Percentiles rank a stretch among this genome's conserved stretches.
Evolutionary conservation across 2,329 filamentous ascomycete genomes (phyloP).

Genomic region (Hysterium pulicare): DNA sequence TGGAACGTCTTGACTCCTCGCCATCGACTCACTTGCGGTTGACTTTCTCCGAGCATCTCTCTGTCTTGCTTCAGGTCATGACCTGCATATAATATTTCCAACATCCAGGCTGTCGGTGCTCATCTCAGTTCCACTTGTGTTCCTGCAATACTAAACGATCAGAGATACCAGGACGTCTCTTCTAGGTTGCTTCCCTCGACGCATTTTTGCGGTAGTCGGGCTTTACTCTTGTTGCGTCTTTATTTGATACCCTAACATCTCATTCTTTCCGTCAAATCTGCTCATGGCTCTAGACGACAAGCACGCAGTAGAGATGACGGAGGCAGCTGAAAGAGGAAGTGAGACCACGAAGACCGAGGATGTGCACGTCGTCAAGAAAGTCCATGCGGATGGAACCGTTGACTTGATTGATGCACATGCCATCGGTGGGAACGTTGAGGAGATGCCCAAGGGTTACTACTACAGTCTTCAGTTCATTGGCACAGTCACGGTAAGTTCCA

Average conservation of each 20-base stretch:
- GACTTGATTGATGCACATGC: constrained; percentile 43
- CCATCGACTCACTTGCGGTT: no score
- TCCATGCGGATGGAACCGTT: constrained; percentile 42
- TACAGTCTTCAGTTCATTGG: constrained; percentile 41
- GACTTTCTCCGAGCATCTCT: no score
- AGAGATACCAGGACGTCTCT: no score
- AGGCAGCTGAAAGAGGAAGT: constrained; percentile 7
- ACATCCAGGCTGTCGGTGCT: no score
- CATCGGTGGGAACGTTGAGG: constrained; percentile 41
- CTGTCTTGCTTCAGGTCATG: no score
- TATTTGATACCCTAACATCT: not conserved
- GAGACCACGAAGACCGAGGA: constrained; percentile 11
- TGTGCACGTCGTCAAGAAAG: constrained; percentile 21
- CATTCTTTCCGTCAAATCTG: not conserved
- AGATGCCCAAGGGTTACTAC: constrained; percentile 44
- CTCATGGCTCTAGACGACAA: constrained; percentile 13
- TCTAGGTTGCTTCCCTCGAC: no score
- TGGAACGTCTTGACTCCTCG: no score
- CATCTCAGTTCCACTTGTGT: no score
- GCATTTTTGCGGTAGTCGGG: no score
- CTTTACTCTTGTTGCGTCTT: no score
- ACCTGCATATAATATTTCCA: no score
- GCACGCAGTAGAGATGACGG: constrained; percentile 9
- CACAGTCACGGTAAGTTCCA: constrained; percentile 28
- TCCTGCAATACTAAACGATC: no score